A percentile compares a stretch with the other conserved stretches of the same genome.
Conservation (phyloP, 148 eudicot species). For the Pouteria glomerata region DNA sequence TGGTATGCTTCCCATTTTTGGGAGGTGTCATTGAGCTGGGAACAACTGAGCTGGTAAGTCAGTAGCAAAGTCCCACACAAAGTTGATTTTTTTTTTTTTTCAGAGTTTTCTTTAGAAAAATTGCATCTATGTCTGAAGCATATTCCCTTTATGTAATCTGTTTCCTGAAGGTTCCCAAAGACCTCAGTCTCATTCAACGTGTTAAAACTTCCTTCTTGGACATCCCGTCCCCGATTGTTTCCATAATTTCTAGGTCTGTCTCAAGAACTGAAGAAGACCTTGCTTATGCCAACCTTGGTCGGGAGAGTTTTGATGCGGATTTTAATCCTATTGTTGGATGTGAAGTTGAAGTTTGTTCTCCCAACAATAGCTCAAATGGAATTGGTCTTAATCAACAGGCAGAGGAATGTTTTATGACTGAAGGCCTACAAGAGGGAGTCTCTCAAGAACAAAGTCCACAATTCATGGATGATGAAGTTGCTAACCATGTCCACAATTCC, state of each 20-base stretch:
- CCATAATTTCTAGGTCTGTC: constrained; percentile 17
- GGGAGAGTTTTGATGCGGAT: constrained; percentile 15
- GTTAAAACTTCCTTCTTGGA: constrained; percentile 37
- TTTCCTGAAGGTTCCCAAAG: constrained; percentile 52
- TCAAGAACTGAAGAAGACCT: too few relatives aligned
- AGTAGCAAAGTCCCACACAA: too few relatives aligned
- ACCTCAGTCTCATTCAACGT: constrained; percentile 39
- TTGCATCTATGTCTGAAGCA: background rate
- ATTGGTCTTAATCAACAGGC: constrained; percentile 18
- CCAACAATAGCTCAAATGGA: constrained; percentile 26
- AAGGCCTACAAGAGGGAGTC: constrained; percentile 24
- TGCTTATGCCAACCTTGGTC: constrained; percentile 9
- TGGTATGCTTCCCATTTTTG: constrained; percentile 64
- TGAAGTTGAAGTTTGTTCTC: constrained; percentile 27
- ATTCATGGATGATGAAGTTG: constrained; percentile 32
- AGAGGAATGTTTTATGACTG: constrained; percentile 26
- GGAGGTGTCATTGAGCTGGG: constrained; percentile 71
- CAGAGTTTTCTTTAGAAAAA: background rate
- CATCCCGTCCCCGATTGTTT: constrained; percentile 15
- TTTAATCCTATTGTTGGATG: constrained; percentile 25
- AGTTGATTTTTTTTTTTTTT: too few relatives aligned
- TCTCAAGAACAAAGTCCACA: constrained; percentile 37
- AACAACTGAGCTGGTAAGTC: constrained; percentile 46
- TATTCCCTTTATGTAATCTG: too few relatives aligned
- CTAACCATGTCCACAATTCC: constrained; percentile 34